Base-by-base conservation (phyloP, 768 basidiomycete genomes). In the Candolleomyces eurysporus region DNA sequence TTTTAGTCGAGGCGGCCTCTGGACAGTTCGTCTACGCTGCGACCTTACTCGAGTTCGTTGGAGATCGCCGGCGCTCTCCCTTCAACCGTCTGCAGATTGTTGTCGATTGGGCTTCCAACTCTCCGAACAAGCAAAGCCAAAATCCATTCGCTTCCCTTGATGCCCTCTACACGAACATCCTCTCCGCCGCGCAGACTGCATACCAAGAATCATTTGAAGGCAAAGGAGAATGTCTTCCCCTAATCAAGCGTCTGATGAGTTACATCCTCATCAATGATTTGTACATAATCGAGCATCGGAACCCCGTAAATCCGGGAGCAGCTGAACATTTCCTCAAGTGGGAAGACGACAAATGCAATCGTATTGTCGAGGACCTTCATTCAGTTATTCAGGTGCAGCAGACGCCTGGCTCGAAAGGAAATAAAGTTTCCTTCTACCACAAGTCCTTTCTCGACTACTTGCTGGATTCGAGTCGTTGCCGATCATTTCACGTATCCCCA, bases 11-110 rank as follows among this genome's bases (percentile, higher is more conserved):
- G 30, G 22, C 7, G 49, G 49, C 61, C 5, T 62, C 57, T 2
- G 61, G 61, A 2, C 50, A 51, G 36, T 58, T 62, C 48, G 49
- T 49, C 22, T 62, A 50, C 39, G 57, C 42, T 5, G 43, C 57
- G 17, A 46, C 26, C 16, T 43, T 58, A 2, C 31, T 58, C 19
- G 22, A 52, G 9, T 62, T 58, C 30, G 31, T 62, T 21, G 57
- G 42, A 5, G 61, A 62, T 19, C 8, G 9, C 6, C 16, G 45
- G 19, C 16, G 17, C 2, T 46, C 45, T 21, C 45, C 10, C 42
- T 13, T 43, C 19, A 21, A 13, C 4, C 45, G 45, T 7, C 14
- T 46, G 16, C 17, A 21, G 14, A 46, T 46, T 21, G 45, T 46
- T 6, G 4, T 46, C 6, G 45, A 21, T 17, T 46, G 45, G 10